phyloP scores from a whole-genome alignment of 148 eudicot genomes.

The Rhododendron vialii region DNA sequence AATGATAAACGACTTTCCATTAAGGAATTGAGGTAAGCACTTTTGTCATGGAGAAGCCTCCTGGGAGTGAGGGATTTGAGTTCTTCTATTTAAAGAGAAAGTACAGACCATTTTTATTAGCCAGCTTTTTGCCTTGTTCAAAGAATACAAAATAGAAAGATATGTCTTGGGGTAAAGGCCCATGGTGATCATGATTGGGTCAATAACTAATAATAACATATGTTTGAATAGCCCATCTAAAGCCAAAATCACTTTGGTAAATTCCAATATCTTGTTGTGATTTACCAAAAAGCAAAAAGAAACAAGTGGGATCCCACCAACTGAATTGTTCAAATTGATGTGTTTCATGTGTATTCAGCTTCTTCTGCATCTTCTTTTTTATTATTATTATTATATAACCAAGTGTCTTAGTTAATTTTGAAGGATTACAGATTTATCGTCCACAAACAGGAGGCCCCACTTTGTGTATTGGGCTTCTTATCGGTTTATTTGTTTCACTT shows the following conservation, averaged over 20 bases:
- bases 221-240: background rate
- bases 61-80: slow-evolving; percentile 44
- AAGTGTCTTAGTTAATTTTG: no score
- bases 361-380: background rate
- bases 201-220: slow-evolving; percentile 4
- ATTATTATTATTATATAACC: no score
- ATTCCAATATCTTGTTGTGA: background rate
- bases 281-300: background rate
- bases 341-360: background rate
- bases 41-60: slow-evolving; percentile 51
- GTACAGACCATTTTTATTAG: background rate
- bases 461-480: background rate
- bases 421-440: no score
- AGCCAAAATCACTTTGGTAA: slow-evolving; percentile 10
- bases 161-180: background rate
- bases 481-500: background rate
- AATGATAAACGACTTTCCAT: slow-evolving; percentile 39
- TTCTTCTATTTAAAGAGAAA: slow-evolving; percentile 13
- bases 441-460: no score
- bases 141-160: slow-evolving; percentile 8
- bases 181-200: slow-evolving; percentile 16
- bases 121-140: slow-evolving; percentile 26
- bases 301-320: background rate
- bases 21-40: slow-evolving; percentile 26
- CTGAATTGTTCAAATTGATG: background rate